phyloP scores from a whole-genome alignment of 495 filamentous ascomycete genomes.

The Penicillium parvum region DNA sequence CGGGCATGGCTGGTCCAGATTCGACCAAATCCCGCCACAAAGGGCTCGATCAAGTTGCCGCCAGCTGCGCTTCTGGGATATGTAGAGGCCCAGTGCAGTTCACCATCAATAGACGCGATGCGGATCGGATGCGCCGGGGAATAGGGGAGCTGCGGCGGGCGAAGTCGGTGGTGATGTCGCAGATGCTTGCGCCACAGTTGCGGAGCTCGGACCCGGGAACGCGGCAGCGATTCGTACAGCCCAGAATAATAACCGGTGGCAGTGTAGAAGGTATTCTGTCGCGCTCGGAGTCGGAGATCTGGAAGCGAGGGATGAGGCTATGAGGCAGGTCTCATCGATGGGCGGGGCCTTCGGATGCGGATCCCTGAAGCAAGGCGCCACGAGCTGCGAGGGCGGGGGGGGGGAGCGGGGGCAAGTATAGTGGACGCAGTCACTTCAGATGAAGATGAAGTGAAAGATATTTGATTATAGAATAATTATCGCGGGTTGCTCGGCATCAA shows the following conservation, averaged over 20 bases:
- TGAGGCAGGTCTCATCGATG: constrained; percentile 8
- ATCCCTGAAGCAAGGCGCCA: constrained; percentile 4
- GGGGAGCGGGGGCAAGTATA: not conserved
- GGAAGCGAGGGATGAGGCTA: not conserved
- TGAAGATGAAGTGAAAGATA: too few species aligned
- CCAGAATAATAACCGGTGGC: too few species aligned
- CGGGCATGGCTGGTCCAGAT: constrained; percentile 32
- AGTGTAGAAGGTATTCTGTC: not conserved
- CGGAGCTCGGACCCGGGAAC: constrained; percentile 15
- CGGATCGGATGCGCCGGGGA: constrained; percentile 7
- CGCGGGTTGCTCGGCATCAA: constrained; percentile 1
- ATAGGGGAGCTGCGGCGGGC: constrained; percentile 8
- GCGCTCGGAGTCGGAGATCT: not conserved
- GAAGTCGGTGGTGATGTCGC: constrained; percentile 11
- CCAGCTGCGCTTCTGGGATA: constrained; percentile 14
- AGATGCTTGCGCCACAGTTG: constrained; percentile 13
- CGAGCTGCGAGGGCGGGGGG: constrained; percentile 1
- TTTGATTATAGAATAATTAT: too few species aligned
- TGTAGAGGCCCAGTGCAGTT: constrained; percentile 2
- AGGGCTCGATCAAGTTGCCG: constrained; percentile 19
- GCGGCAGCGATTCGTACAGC: not conserved
- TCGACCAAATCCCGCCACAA: constrained; percentile 15
- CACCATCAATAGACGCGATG: constrained; percentile 22
- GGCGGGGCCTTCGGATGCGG: constrained; percentile 8
- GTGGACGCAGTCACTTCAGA: not conserved